Conservation (phyloP, 1,284 basidiomycete genomes). For the Limonomyces culmigenus region DNA sequence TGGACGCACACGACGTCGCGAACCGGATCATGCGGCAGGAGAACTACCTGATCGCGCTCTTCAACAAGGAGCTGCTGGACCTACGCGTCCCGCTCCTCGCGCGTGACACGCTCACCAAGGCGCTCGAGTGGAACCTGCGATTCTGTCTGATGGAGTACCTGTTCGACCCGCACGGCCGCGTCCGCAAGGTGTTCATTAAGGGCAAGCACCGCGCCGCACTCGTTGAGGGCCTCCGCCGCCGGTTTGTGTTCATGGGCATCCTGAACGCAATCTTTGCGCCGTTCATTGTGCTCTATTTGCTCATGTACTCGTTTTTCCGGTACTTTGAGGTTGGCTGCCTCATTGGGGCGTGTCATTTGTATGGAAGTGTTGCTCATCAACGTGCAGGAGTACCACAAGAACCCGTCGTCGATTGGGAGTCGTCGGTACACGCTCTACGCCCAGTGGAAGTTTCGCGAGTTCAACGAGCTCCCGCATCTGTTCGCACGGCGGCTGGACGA, state of each 20-base stretch:
- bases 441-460: constrained; percentile 97
- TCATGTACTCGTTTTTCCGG: constrained; percentile 98
- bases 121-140: constrained; percentile 90
- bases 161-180: constrained; percentile 77
- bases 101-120: constrained; percentile 62
- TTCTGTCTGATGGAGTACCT: constrained; percentile 92
- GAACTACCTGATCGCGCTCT: constrained; percentile 94
- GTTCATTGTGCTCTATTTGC: constrained; percentile 91
- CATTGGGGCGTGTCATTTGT: constrained; percentile 4
- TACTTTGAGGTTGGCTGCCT: constrained; percentile 95
- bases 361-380: not conserved
- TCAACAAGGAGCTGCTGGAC: constrained; percentile 93
- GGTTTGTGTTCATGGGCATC: constrained; percentile 93
- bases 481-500: constrained; percentile 78
- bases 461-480: constrained; percentile 93
- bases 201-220: constrained; percentile 63
- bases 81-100: constrained; percentile 63
- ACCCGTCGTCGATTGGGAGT: constrained; percentile 86
- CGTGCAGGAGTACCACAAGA: constrained; percentile 89
- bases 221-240: constrained; percentile 71
- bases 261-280: constrained; percentile 91
- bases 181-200: constrained; percentile 82
- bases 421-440: constrained; percentile 90
- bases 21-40: constrained; percentile 96
- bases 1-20: constrained; percentile 94